phyloP scores from a whole-genome alignment of 257 asterid genomes.

The Solanum pinnatisectum region DNA sequence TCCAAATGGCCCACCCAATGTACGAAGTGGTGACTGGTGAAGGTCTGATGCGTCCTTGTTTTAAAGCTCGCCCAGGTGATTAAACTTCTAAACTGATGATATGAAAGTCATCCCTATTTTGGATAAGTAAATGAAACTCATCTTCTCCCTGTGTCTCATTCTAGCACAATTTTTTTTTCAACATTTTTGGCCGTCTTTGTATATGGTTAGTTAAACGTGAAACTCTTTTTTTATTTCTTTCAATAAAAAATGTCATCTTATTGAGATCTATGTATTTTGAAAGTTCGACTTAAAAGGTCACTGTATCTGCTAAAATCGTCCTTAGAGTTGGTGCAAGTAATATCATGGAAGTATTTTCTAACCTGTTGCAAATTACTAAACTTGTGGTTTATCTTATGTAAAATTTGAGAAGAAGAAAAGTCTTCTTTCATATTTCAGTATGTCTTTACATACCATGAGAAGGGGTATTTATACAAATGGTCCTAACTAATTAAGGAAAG shows the following conservation, averaged over 20 bases:
- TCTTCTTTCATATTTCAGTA: neutral
- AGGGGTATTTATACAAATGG: neutral
- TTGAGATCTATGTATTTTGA: neutral
- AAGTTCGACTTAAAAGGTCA: neutral
- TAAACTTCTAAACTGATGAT: neutral
- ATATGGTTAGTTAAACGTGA: neutral
- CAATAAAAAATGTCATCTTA: neutral
- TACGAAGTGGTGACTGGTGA: constrained; percentile 88
- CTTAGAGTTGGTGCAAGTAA: neutral
- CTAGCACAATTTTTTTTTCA: neutral
- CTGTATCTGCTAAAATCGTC: neutral
- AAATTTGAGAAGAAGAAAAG: neutral
- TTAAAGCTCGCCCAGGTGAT: constrained; percentile 69
- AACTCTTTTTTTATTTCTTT: neutral
- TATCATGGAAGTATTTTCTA: neutral
- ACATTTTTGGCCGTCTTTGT: neutral
- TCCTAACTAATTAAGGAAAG: neutral
- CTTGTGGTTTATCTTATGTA: neutral
- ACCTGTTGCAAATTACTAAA: neutral
- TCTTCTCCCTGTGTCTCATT: neutral
- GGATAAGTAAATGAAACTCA: neutral
- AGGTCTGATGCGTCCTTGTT: constrained; percentile 92
- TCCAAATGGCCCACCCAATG: constrained; percentile 85
- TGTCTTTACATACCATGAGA: neutral
- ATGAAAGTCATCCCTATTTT: neutral